Evolutionary conservation across 495 filamentous ascomycete genomes (phyloP), one percentile per base, ranked within the genome.

Genomic region (Neurospora sp.): DNA sequence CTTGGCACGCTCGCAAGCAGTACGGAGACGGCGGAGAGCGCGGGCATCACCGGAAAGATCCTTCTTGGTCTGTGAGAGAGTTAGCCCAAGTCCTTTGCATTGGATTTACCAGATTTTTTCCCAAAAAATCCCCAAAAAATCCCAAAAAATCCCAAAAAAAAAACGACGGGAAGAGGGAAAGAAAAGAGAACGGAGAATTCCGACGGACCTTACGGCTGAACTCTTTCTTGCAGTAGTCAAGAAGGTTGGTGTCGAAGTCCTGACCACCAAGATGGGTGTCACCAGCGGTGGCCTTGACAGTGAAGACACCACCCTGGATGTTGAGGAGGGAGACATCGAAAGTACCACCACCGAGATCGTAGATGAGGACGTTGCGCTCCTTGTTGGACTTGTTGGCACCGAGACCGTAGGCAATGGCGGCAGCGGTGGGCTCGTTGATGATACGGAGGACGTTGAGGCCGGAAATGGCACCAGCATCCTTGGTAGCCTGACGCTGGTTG

Each of bases 241-340:
- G 90, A 38, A 99, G 89, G 83, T 94, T 94, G 86, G 95, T 98
- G 84, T 99, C 96, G 81, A 98, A 98, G 85, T 99, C 96, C 85
- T 98, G 94, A 84, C 96, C 96, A 90, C 96, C 96, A 85, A 98
- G 88, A 85, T 98, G 96, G 80, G 96, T 99, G 82, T 99, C 96
- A 92, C 96, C 96, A 79, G 96, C 96, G 74, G 96, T 98, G 42
- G 96, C 92, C 88, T 95, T 97, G 82, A 99, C 96, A 79, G 97
- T 97, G 89, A 98, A 98, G 84, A 98, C 96, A 90, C 96, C 96
- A 85, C 97, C 95, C 86, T 98, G 94, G 80, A 98, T 98, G 84
- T 95, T 97, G 70, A 98, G 88, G 71, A 98, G 93, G 70, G 95
- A 98, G 20, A 99, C 96, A 97, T 98, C 96, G 86, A 98, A 99